Base-by-base conservation (phyloP, 805 yeast genomes). In the Middelhovenomyces tepae region DNA sequence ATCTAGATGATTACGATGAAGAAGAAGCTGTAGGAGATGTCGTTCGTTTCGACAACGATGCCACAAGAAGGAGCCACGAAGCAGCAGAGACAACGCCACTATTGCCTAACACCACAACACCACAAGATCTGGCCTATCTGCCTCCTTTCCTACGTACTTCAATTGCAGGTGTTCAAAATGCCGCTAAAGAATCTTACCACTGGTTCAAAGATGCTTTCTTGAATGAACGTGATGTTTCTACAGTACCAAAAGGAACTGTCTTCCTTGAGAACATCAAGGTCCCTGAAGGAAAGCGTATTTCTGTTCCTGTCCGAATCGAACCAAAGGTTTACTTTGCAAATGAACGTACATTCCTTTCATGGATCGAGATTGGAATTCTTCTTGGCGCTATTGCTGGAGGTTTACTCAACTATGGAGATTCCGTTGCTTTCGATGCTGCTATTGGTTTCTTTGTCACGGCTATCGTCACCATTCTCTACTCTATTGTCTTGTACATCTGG, bases 241-340 rank as follows among this genome's bases (percentile, higher is more conserved):
- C 72, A 43, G 75, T 78, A 13, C 78, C 82, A 9, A 62, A 58
- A 11, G 85, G 83, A 17, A 78, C 86, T 0, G 68, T 66, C 0
- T 79, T 75, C 50, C 77, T 73, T 40, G 52, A 72, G 2, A 57
- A 62, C 35, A 67, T 78, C 42, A 61, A 58, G 39, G 81, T 91
- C 7, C 97, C 98, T 15, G 75, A 81, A 26, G 98, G 97, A 2
- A 87, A 86, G 58, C 69, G 71, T 28, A 83, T 91, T 38, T 75
- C 86, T 50, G 91, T 91, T 6, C 98, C 97, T 2, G 93, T 91
- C 23, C 73, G 98, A 50, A 87, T 91, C 22, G 98, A 91, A 60
- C 98, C 98, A 38, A 91, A 91, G 62, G 98, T 91, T n/a, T 91
- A 91, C 56, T 91, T 91, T 59, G 98, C 98, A 5, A 85, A 94